Percentiles rank a stretch among this genome's conserved stretches.
Conservation (phyloP, 441 rosid genomes). For the Theobroma grandiflorum region DNA sequence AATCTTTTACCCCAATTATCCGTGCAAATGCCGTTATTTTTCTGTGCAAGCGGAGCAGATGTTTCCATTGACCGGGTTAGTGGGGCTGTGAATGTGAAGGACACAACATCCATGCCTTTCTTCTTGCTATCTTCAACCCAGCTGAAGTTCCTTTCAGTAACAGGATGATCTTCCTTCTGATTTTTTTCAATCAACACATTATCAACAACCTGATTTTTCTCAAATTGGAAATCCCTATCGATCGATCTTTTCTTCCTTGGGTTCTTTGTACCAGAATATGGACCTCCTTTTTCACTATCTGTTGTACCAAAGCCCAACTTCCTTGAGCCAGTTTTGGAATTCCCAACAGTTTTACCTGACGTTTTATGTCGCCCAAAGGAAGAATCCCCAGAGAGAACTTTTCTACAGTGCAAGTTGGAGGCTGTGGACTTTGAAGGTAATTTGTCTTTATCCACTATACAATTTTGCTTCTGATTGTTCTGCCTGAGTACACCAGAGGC, state of each 20-base stretch:
- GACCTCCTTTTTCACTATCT: conserved; percentile 50
- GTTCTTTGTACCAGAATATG: conserved; percentile 43
- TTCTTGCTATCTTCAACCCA: conserved; percentile 74
- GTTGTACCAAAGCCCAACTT: conserved; percentile 49
- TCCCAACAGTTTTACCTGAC: conserved; percentile 45
- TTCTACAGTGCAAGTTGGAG: conserved; percentile 54
- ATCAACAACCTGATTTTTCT: conserved; percentile 49
- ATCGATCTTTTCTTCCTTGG: conserved; percentile 79
- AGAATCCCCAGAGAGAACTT: conserved; percentile 45
- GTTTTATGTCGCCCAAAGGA: conserved; percentile 46
- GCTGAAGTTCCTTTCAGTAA: conserved; percentile 45
- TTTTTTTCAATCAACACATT: conserved; percentile 35
- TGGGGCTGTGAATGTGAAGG: conserved; percentile 95
- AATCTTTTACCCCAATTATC: conserved; percentile 54
- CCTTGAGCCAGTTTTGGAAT: conserved; percentile 61
- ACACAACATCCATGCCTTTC: conserved; percentile 90
- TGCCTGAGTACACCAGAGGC: conserved; percentile 74
- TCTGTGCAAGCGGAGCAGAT: conserved; percentile 40
- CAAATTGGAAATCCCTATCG: conserved; percentile 47
- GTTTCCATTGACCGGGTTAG: conserved; percentile 64
- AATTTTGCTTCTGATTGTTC: conserved; percentile 92
- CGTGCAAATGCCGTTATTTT: conserved; percentile 32
- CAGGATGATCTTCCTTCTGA: conserved; percentile 48
- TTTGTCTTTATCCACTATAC: conserved; percentile 54
- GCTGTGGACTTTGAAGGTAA: conserved; percentile 46